Conservation (phyloP, 164 flowering plant species). For the Paratinospora sagittata region DNA sequence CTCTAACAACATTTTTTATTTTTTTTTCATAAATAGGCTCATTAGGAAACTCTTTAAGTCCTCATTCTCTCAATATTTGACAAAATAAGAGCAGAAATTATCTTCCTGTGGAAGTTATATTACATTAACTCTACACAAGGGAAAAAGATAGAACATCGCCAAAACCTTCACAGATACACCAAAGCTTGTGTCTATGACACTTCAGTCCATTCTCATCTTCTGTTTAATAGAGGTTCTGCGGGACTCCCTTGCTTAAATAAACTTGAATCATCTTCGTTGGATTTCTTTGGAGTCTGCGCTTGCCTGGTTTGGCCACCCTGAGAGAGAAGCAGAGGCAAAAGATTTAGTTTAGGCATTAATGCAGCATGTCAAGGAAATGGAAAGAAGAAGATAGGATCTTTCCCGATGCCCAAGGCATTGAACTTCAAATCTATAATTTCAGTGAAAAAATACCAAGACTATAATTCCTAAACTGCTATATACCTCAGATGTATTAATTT, state of each 20-base stretch:
- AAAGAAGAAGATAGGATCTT: neutral
- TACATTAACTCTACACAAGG: neutral
- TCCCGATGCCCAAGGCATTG: too few species aligned
- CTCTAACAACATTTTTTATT: neutral
- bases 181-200: neutral
- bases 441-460: too few species aligned
- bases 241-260: neutral
- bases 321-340: neutral
- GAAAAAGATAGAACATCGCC: neutral
- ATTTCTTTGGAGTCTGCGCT: neutral
- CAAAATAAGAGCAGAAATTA: neutral
- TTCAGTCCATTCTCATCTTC: neutral
- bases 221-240: neutral
- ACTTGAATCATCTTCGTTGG: neutral
- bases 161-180: neutral
- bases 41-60: neutral
- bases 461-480: neutral
- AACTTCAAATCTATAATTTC: too few species aligned
- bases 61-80: neutral
- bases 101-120: neutral
- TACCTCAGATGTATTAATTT: neutral
- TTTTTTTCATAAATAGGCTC: neutral
- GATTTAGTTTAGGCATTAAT: neutral
- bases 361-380: neutral
- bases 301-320: conserved; percentile 2